Evolutionary conservation across 192 early-diverging fungal species (phyloP).

Genomic region (Polychytrium aggregatum): DNA sequence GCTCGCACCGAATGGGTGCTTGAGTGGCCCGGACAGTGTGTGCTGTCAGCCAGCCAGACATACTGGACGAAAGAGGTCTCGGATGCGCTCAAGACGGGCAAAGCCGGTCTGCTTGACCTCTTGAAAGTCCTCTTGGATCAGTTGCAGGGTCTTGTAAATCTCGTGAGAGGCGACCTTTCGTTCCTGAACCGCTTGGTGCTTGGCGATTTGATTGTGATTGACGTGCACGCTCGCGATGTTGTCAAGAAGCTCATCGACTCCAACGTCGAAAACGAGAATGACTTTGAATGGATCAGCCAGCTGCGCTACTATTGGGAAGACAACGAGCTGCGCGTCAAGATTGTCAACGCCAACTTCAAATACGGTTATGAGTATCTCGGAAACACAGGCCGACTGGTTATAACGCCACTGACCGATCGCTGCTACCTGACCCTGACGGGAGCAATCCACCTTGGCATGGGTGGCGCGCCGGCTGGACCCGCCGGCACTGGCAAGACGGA

Average conservation of each 20-base stretch:
- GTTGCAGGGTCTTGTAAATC: slow-evolving; percentile 39
- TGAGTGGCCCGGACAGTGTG: slow-evolving; percentile 47
- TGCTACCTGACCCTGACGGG: slow-evolving; percentile 48
- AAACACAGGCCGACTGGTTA: slow-evolving; percentile 47
- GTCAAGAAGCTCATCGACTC: slow-evolving; percentile 44
- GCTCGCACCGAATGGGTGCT: slow-evolving; percentile 40
- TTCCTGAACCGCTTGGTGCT: slow-evolving; percentile 38
- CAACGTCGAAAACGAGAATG: slow-evolving; percentile 36
- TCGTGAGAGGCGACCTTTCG: slow-evolving; percentile 44
- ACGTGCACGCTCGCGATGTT: slow-evolving; percentile 49
- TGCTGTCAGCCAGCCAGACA: slow-evolving; percentile 38
- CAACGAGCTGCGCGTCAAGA: slow-evolving; percentile 45
- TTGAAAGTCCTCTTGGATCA: slow-evolving; percentile 28
- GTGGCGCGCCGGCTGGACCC: slow-evolving; percentile 47
- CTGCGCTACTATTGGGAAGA: slow-evolving; percentile 53
- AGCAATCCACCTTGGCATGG: slow-evolving; percentile 54
- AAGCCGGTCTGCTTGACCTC: slow-evolving; percentile 23
- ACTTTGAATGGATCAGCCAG: slow-evolving; percentile 56
- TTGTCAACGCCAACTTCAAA: slow-evolving; percentile 51
- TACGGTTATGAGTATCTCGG: slow-evolving; percentile 50
- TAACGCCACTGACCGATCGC: slow-evolving; percentile 47
- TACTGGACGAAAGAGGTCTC: slow-evolving; percentile 51
- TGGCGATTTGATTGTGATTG: slow-evolving; percentile 51
- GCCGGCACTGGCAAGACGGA: slow-evolving; percentile 54
- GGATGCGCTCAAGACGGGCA: slow-evolving; percentile 37